Percentiles rank a stretch among this genome's conserved stretches.
Evolutionary conservation across 345 rosid genomes (phyloP).

Genomic region (Populus tremula): DNA sequence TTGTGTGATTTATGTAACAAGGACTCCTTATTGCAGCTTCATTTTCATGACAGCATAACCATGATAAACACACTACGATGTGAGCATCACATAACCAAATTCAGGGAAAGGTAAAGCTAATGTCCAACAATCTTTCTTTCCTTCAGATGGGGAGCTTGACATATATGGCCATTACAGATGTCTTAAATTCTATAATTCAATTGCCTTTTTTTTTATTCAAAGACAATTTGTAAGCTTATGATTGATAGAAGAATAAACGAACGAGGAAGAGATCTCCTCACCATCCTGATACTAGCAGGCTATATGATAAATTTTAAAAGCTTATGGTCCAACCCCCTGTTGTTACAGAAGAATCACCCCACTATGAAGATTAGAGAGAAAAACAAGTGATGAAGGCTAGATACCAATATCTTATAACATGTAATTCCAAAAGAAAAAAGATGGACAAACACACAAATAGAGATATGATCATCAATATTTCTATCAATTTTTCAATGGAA

Average conservation of each 20-base stretch:
- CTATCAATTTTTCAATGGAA: not conserved
- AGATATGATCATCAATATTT: not conserved
- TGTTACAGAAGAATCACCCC: not conserved
- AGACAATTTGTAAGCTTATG: not conserved
- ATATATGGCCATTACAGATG: not conserved
- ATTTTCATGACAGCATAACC: not conserved
- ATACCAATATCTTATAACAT: not conserved
- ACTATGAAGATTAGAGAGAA: not conserved
- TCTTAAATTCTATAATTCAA: not conserved
- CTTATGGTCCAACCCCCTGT: not conserved
- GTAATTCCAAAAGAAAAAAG: not conserved
- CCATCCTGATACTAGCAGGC: not conserved
- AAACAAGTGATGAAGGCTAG: not conserved
- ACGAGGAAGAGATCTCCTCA: not conserved
- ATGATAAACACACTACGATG: not conserved
- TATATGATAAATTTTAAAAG: not conserved
- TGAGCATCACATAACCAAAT: not conserved
- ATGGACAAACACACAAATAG: not conserved
- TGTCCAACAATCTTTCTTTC: not conserved
- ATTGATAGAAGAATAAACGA: not conserved
- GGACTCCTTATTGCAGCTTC: not conserved
- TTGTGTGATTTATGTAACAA: not conserved
- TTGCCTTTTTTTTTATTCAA: not conserved
- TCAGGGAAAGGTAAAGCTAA: not conserved
- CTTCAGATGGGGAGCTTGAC: not conserved